Conservation (phyloP, 768 basidiomycete genomes). For the Lepiota subincarnata region DNA sequence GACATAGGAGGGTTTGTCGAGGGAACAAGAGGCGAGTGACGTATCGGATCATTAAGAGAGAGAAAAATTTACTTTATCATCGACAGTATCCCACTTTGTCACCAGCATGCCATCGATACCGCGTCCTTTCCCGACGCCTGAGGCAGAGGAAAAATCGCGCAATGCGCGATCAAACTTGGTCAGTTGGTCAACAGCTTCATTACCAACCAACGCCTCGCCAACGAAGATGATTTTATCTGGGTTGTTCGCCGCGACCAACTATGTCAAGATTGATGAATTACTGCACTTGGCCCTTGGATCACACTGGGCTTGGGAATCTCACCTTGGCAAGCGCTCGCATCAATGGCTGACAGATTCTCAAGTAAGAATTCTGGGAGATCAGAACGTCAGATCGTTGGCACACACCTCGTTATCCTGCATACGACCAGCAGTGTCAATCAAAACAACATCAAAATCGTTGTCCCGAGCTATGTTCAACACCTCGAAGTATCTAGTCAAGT, state of each 20-base stretch:
- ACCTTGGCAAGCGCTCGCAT: constrained; percentile 99
- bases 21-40: neutral
- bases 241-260: constrained; percentile 90
- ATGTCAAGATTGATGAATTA: constrained; percentile 5
- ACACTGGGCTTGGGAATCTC: neutral
- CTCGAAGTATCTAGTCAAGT: neutral
- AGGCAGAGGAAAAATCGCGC: constrained; percentile 83
- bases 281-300: neutral
- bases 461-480: constrained; percentile 60
- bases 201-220: constrained; percentile 96
- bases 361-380: neutral
- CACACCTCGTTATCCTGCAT: constrained; percentile 99
- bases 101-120: constrained; percentile 98
- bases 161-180: constrained; percentile 95
- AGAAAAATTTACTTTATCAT: constrained; percentile 71
- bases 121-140: constrained; percentile 65
- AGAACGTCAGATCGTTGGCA: constrained; percentile 2
- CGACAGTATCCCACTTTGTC: constrained; percentile 99
- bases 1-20: neutral
- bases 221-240: constrained; percentile 99
- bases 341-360: constrained; percentile 54
- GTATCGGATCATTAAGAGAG: neutral
- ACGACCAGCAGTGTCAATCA: constrained; percentile 96
- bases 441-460: constrained; percentile 90
- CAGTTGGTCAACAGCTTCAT: constrained; percentile 97